Conservation (phyloP, 1,139 yeast species). For the Magnusiomyces magnusii region DNA sequence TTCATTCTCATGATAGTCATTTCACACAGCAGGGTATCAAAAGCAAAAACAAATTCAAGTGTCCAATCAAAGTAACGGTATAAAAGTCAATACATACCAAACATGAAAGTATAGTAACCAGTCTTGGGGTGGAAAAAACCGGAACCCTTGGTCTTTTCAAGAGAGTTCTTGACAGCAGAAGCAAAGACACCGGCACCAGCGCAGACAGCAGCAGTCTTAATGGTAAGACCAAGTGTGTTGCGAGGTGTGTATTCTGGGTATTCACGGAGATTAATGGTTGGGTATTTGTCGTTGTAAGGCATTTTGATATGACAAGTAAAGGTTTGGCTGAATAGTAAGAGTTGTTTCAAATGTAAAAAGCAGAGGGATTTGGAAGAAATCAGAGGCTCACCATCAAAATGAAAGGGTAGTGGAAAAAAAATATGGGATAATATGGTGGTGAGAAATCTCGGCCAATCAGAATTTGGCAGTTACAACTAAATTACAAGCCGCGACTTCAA, state of each 20-base stretch:
- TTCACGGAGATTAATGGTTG: conserved; percentile 13
- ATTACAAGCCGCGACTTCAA: background rate
- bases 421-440: background rate
- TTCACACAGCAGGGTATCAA: background rate
- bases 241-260: conserved; percentile 30
- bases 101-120: conserved; percentile 18
- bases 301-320: conserved; percentile 2
- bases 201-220: conserved; percentile 38
- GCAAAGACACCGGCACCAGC: conserved; percentile 36
- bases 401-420: background rate
- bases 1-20: background rate
- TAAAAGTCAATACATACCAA: conserved; percentile 13
- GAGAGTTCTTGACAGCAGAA: conserved; percentile 37
- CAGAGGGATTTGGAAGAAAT: background rate
- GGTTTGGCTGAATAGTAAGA: background rate
- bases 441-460: background rate
- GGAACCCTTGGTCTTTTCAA: conserved; percentile 24
- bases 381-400: background rate
- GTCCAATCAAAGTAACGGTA: background rate
- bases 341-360: background rate
- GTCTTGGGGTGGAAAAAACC: conserved; percentile 19
- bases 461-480: background rate
- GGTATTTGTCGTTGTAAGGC: conserved; percentile 15
- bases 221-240: conserved; percentile 40
- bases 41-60: background rate